Evolutionary conservation across 2,329 filamentous ascomycete genomes (phyloP).

Genomic region (Malbranchea cinnamomea): DNA sequence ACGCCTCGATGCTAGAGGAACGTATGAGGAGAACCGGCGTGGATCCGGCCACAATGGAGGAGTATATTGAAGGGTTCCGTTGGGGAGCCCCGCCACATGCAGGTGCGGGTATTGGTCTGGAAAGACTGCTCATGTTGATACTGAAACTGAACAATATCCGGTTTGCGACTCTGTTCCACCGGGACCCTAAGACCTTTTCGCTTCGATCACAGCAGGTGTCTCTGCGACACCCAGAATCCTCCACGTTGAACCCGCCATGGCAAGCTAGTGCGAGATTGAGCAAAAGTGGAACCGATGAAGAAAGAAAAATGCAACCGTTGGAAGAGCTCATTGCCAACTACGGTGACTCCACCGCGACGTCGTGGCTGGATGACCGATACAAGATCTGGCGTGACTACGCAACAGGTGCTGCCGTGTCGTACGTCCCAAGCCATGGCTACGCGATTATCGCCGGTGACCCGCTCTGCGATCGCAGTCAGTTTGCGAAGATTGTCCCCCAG

Average conservation of each 20-base stretch:
- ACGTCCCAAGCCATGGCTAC: constrained; percentile 60
- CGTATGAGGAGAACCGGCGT: constrained; percentile 66
- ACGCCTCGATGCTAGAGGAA: constrained; percentile 55
- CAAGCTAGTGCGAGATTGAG: constrained; percentile 22
- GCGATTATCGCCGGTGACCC: constrained; percentile 79
- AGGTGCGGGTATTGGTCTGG: constrained; percentile 77
- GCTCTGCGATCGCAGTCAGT: constrained; percentile 67
- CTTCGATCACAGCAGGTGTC: constrained; percentile 44
- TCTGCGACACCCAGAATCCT: constrained; percentile 76
- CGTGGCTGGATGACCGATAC: constrained; percentile 81
- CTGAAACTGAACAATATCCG: constrained; percentile 80
- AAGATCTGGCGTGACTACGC: constrained; percentile 67
- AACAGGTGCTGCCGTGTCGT: constrained; percentile 74
- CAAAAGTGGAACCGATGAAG: constrained; percentile 27
- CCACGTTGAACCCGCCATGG: constrained; percentile 60
- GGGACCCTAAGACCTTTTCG: constrained; percentile 78
- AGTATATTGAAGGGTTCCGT: constrained; percentile 79
- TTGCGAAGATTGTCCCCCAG: constrained; percentile 53
- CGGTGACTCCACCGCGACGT: constrained; percentile 84
- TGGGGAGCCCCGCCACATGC: constrained; percentile 81
- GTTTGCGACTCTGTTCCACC: constrained; percentile 71
- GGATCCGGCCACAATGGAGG: constrained; percentile 68
- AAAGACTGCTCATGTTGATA: constrained; percentile 75
- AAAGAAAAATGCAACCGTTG: constrained; percentile 51
- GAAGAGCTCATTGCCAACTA: constrained; percentile 91